Evolutionary conservation across 129 eudicot genomes (phyloP), one percentile per base, ranked within the genome.

Genomic region (Solidago caesia): DNA sequence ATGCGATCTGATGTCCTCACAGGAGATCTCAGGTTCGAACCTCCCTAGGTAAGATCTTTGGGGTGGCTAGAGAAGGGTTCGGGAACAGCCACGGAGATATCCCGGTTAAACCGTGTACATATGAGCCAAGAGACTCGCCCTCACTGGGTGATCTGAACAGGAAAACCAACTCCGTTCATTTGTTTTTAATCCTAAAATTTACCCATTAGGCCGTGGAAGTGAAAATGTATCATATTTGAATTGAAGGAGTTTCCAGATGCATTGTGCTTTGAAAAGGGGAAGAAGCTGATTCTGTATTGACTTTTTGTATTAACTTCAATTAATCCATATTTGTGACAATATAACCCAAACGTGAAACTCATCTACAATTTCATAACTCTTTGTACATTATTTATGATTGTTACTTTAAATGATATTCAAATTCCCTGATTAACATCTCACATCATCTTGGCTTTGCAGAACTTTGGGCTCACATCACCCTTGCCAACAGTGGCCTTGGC

Each of bases 401-500:
- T 64, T 48, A 47, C 25, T 33, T 14, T n/a, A 5, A 5, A 29
- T 56, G 33, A 29, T 14, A 15, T 6, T 11, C 39, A 16, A 10
- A 53, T n/a, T 60, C 14, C 6, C 0, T 39, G 27, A n/a, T 76
- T 68, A 57, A 43, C 14, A 26, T 43, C 9, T 48, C 11, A 47
- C 63, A 10, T 77, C 48, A 45, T 68, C 26, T 84, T 45, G 45
- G 39, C 49, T 64, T 63, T 77, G 81, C 96, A 93, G 98, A 93
- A 93, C 77, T 93, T 93, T 63, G 97, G 97, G 65, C 92, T 90
- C 73, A 68, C 97, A 46, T 52, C 87, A 45, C 98, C 97, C 8
- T 81, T 90, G 84, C 98, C 98, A 61, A 86, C 98, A 25, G 96
- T 87, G 79, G 97, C 97, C 49, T 82, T 93, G 83, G 98, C 91